Base-by-base conservation (phyloP, 73 alveolate genomes). In the Breviolum minutum region DNA sequence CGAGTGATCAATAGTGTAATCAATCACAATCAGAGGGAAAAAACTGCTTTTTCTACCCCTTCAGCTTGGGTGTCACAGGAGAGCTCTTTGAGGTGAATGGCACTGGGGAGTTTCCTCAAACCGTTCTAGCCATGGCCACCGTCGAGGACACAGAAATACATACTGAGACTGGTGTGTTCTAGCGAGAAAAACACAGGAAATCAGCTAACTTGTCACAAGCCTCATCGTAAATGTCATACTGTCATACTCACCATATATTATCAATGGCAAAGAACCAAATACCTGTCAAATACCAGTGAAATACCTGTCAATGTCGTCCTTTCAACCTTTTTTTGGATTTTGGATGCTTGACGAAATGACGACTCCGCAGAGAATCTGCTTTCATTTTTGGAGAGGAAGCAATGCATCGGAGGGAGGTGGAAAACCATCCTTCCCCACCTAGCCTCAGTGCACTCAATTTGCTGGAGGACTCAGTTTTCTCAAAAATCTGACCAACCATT, bases 41-140 rank as follows among this genome's bases (percentile, higher is more conserved):
- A 71, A 26, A 26, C 26, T 70, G 81, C 8, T 20, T 20, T 20
- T 4, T 30, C 26, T 71, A 8, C 40, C 26, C 26, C 81, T 30
- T 71, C 26, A 20, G 81, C 81, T 20, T 71, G 19, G 81, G 81
- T 30, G 14, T 70, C 81, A 71, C 60, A 76, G 85, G 85, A 14
- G 85, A 76, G 85, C 16, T 76, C 62, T 76, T 76, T 24, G 85
- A 76, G 85, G 85, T 76, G 62, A 76, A 76, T 76, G 85, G 85
- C 85, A 10, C 85, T 63, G 85, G 85, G 12, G 62, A 76, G 62
- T 76, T 76, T 76, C 85, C 85, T n/a, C 62, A 24, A 63, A 22
- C 85, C 60, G 85, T 76, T 17, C 11, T 61, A 7, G 85, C 85
- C 85, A 76, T 76, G 85, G 85, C 85, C 13, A 76, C 85, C 10